These are phyloP conservation scores for Skeletonema marinoi DNA, from an alignment of 108 stramenopile genomes.

Conservation along the genomic window DNA sequence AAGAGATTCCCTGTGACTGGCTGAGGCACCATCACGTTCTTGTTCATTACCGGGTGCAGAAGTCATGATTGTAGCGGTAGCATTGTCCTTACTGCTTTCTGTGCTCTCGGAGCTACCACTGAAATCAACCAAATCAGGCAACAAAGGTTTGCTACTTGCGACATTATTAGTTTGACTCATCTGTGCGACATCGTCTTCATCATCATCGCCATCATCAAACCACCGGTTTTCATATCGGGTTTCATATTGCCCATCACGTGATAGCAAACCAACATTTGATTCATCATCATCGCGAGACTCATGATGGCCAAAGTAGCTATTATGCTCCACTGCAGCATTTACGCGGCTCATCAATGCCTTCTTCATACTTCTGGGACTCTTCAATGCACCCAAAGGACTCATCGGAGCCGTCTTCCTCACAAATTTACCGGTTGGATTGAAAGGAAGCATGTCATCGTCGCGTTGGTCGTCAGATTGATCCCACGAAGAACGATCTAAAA, in stretches of 20 bases:
- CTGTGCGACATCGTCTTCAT: not conserved
- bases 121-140: not conserved
- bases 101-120: not conserved
- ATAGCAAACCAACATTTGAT: not conserved
- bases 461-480: constrained; percentile 2
- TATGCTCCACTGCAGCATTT: not conserved
- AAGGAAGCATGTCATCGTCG: not conserved
- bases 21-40: not conserved
- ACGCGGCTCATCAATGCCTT: not conserved
- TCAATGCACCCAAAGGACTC: not conserved
- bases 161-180: not conserved
- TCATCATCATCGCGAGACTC: constrained; percentile 1
- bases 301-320: not conserved
- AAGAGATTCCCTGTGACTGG: not conserved
- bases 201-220: not conserved
- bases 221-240: not conserved
- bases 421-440: not conserved
- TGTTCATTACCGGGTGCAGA: not conserved
- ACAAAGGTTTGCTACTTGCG: not conserved
- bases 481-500: not conserved
- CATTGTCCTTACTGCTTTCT: not conserved
- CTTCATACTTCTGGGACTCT: not conserved
- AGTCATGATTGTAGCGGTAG: not conserved
- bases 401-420: not conserved
- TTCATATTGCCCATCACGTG: not conserved